Evolutionary conservation across 768 basidiomycete species (phyloP).

Genomic region (Mycena rosella): DNA sequence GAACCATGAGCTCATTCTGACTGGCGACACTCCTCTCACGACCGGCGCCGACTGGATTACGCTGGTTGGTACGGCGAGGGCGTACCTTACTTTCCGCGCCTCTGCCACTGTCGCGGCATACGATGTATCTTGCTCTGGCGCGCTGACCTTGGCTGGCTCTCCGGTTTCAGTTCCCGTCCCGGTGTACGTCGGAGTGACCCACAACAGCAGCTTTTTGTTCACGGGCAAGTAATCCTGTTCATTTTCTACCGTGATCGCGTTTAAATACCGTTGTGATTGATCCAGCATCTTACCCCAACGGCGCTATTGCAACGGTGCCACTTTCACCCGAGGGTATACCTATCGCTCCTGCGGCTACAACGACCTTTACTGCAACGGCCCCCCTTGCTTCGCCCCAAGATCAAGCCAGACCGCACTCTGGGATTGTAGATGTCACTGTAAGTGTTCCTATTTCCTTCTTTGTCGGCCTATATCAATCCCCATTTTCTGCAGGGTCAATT

Average conservation of each 20-base stretch:
- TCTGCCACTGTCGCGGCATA: slow-evolving; percentile 27
- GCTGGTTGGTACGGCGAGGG: slow-evolving; percentile 14
- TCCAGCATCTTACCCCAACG: slow-evolving; percentile 17
- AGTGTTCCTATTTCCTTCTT: background rate
- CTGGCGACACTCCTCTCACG: slow-evolving; percentile 3
- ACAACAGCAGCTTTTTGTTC: slow-evolving; percentile 26
- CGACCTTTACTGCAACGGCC: slow-evolving; percentile 21
- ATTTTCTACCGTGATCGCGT: background rate
- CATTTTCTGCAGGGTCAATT: slow-evolving; percentile 12
- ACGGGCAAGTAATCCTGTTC: slow-evolving; percentile 9
- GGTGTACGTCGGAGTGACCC: slow-evolving; percentile 26
- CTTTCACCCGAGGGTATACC: slow-evolving; percentile 13
- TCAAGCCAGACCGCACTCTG: slow-evolving; percentile 29
- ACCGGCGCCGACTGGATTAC: slow-evolving; percentile 30
- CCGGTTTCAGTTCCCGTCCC: slow-evolving; percentile 21
- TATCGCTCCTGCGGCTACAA: slow-evolving; percentile 20
- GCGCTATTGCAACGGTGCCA: slow-evolving; percentile 28
- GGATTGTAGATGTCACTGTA: slow-evolving; percentile 29
- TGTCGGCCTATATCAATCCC: background rate
- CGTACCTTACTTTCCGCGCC: slow-evolving; percentile 27
- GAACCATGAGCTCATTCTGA: background rate
- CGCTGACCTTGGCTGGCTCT: slow-evolving; percentile 10
- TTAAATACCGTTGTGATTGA: background rate
- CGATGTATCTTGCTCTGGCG: slow-evolving; percentile 26
- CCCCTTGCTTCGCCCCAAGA: slow-evolving; percentile 31